phyloP scores from a whole-genome alignment of 1,284 basidiomycete genomes.

The Ceratobasidium sp. region DNA sequence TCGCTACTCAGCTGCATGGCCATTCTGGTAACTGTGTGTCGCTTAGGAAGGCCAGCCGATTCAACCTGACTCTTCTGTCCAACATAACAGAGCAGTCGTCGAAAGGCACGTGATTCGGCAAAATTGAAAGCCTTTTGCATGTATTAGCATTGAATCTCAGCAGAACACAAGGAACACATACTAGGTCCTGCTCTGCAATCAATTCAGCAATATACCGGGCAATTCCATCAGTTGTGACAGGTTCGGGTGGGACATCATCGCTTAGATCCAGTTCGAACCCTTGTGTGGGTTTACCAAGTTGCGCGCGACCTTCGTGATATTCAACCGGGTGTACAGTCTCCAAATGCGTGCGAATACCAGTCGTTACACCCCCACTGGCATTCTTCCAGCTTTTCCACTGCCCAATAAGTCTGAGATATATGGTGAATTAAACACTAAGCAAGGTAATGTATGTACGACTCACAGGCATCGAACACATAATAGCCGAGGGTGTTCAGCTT shows the following conservation, averaged over 20 bases:
- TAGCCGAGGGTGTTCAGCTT: constrained; percentile 4
- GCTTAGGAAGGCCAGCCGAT: neutral
- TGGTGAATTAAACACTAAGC: neutral
- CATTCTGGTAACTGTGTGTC: neutral
- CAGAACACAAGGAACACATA: neutral
- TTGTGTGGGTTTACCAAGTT: neutral
- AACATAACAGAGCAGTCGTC: constrained; percentile 7
- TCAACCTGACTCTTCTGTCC: constrained; percentile 13
- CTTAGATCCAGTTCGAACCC: neutral
- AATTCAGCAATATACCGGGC: constrained; percentile 21
- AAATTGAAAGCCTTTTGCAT: constrained; percentile 15
- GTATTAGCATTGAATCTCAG: no score
- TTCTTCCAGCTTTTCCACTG: constrained; percentile 11
- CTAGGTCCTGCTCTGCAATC: constrained; percentile 13
- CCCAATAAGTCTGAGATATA: neutral
- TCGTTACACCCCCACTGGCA: neutral
- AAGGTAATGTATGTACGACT: neutral
- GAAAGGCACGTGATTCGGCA: neutral
- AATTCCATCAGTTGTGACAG: neutral
- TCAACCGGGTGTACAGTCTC: neutral
- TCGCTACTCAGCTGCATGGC: constrained; percentile 3
- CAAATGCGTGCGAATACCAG: neutral
- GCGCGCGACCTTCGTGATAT: neutral
- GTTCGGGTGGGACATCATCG: neutral
- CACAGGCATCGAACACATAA: constrained; percentile 6